Conservation (phyloP, 352 stramenopile species). For the Blastocystis sp. region DNA sequence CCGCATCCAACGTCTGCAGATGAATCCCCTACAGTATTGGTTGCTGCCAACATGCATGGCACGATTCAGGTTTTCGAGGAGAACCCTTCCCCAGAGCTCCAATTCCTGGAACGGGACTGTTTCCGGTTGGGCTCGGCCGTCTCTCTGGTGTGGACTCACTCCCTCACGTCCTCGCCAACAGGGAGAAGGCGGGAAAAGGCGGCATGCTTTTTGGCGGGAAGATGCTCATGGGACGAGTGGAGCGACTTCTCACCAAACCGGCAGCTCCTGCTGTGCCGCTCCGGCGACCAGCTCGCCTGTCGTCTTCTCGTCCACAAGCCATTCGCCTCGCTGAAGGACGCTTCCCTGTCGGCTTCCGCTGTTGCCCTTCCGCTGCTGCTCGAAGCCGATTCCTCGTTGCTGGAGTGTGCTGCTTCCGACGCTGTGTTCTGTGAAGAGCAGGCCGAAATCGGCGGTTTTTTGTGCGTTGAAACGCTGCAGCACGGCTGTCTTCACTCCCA, state of each 20-base stretch:
- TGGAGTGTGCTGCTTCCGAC: not conserved
- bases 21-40: not conserved
- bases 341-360: not conserved
- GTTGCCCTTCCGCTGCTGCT: not conserved
- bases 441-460: not conserved
- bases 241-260: not conserved
- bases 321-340: not conserved
- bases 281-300: not conserved
- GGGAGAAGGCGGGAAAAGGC: no score
- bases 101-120: slow-evolving; percentile 3
- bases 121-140: not conserved
- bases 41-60: not conserved
- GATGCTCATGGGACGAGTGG: no score
- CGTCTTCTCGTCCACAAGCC: not conserved
- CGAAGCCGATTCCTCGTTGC: not conserved
- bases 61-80: slow-evolving; percentile 25
- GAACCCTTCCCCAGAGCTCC: slow-evolving; percentile 6
- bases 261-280: not conserved
- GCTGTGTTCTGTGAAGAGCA: slow-evolving; percentile 2
- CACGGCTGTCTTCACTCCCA: no score
- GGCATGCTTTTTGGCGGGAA: not conserved
- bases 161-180: no score
- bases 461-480: no score
- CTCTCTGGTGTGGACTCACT: no score
- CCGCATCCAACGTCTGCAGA: not conserved